Base-by-base conservation (phyloP, 2,329 filamentous ascomycete species). In the Cordyceps javanica region DNA sequence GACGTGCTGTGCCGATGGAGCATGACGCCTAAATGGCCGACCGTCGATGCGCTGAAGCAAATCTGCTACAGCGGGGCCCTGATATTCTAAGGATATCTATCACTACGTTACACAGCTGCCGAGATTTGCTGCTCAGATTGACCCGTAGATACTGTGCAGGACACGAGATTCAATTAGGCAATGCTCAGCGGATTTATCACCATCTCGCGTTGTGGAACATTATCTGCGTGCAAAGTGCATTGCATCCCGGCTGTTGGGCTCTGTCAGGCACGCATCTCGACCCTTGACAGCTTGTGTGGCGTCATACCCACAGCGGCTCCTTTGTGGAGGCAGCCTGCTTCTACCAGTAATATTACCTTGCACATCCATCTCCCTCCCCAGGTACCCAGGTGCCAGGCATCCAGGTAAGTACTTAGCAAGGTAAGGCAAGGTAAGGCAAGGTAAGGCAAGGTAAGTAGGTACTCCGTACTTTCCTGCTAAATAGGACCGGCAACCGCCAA, bases 251-350 rank as follows among this genome's bases (percentile, higher is more conserved):
- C 8, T 45, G 44, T 32, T 32, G 25, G 44, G 44, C 49, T 13
- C 34, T 39, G 34, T 41, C 49, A 41, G 49, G 49, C 36, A 52
- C 34, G 14, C 34, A 28, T 2, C 21, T 19, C 23, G 34, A 38
- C 21, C 26, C 16, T 32, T 19, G 21, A 23, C 28, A 25, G 14
- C 38, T 41, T 53, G 50, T 44, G 32, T 56, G 53, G 53, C 53
- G 53, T 48, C 53, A 49, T 54, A 60, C 23, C 45, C 55, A 62
- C 56, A 60, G 42, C 57, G 50, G 48, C 38, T 28, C 42, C 23
- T 14, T 41, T 19, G 38, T 41, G 38, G 38, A 4, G 38, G 38
- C 38, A 41, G 9, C 16, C 36, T 39, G 36, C 30, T 32, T n/a
- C 36, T 3, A n/a, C 14, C 8, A 39, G 7, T 36, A 38, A 16